Evolutionary conservation across 1,284 basidiomycete species (phyloP), one percentile per base, ranked within the genome.

Genomic region (Entoloma clypeatum): DNA sequence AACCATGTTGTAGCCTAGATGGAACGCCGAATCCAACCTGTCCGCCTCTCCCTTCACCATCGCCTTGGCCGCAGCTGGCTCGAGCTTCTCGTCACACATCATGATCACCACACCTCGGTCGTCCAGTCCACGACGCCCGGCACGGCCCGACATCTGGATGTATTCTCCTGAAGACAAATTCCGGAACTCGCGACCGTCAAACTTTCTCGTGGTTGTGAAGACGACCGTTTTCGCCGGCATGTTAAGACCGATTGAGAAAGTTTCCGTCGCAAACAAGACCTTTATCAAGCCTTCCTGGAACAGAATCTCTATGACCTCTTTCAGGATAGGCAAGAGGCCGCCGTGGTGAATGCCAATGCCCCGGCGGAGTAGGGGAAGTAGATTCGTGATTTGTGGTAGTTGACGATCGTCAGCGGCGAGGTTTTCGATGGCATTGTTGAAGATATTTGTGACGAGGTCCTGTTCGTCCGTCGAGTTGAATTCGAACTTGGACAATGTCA

Each of bases 171-270:
- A 85, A 0, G 82, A 88, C 30, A 99, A 71, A 59, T 93, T 91
- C 25, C 96, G 77, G 69, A 97, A 96, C 56, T 96, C 92, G 39
- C 81, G 83, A 4, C 96, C 96, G 61, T 99, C 96, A 58, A 93
- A 99, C 66, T 98, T 99, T 52, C 92, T 82, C 6, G 93, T 88
- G 2, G 86, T 79, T 1, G 93, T 97, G 73, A 99, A 98, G 16
- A 99, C 95, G 41, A 99, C 96, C 5, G 96, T 99, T 71, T 97
- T 98, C 24, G 96, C 96, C 8, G 96, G 96, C 96, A 99, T 99
- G 68, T 99, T 99, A 39, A 99, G 74, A 42, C 96, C 95, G 54
- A 99, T 99, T 4, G 94, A 97, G 71, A 99, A 99, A 0, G 96
- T 99, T 67, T 99, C 96, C 0, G 96, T 99, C 2, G 96, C 96